Conservation (phyloP, 2,329 filamentous ascomycete species). For the Teratosphaeria nubilosa region DNA sequence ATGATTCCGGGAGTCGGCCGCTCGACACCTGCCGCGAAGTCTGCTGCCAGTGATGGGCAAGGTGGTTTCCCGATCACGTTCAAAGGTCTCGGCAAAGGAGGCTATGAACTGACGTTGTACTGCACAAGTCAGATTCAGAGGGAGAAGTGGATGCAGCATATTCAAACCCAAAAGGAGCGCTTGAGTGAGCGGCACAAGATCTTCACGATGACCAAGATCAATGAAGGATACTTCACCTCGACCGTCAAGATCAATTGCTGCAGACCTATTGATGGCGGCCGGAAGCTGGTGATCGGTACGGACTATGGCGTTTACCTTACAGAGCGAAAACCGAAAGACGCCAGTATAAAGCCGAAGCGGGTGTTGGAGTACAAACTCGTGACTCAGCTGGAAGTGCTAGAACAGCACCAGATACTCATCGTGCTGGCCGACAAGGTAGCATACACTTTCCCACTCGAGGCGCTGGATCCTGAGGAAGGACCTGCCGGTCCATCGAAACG, state of each 20-base stretch:
- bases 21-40: constrained; percentile 36
- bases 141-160: constrained; percentile 95
- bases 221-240: constrained; percentile 83
- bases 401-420: constrained; percentile 85
- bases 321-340: constrained; percentile 79
- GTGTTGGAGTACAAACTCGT: constrained; percentile 81
- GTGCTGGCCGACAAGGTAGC: constrained; percentile 90
- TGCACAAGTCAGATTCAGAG: constrained; percentile 75
- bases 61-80: constrained; percentile 77
- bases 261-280: constrained; percentile 86
- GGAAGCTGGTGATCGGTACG: constrained; percentile 89
- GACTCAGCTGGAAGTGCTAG: constrained; percentile 89
- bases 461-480: constrained; percentile 70
- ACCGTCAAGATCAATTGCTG: constrained; percentile 76
- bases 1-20: constrained; percentile 52
- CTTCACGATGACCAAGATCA: constrained; percentile 57
- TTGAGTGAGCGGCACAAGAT: constrained; percentile 67
- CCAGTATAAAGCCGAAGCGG: constrained; percentile 60
- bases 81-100: constrained; percentile 87
- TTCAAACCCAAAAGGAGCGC: constrained; percentile 80
- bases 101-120: constrained; percentile 84
- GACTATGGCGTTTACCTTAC: constrained; percentile 89
- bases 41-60: constrained; percentile 20
- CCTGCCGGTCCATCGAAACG: constrained; percentile 66
- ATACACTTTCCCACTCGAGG: constrained; percentile 78